phyloP scores from a whole-genome alignment of 2,329 filamentous ascomycete genomes.

The Nemania bipapillata region DNA sequence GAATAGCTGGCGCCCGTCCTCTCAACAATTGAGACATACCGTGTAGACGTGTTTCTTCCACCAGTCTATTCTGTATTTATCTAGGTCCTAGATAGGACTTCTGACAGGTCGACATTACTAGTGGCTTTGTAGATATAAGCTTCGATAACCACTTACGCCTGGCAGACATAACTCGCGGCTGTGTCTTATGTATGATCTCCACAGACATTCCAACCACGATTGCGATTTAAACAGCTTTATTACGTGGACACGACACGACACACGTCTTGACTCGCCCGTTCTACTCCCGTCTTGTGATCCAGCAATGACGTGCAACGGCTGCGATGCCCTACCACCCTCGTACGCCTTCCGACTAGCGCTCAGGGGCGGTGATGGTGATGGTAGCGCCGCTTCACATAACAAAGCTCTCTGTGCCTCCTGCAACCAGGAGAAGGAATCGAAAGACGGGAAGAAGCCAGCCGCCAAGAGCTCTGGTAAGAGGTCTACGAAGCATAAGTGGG shows the following conservation, averaged over 20 bases:
- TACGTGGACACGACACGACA: neutral
- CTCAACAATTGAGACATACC: constrained; percentile 2
- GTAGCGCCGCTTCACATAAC: constrained; percentile 18
- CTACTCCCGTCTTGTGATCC: neutral
- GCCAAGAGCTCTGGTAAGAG: constrained; percentile 18
- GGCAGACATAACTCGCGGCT: neutral
- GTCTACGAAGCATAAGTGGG: constrained; percentile 32
- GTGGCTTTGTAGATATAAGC: neutral
- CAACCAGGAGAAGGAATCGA: constrained; percentile 1
- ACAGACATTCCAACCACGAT: neutral
- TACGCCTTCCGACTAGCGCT: constrained; percentile 35
- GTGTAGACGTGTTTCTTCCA: neutral
- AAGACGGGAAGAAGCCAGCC: neutral
- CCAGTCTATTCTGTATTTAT: constrained; percentile 1
- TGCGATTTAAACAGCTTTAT: neutral
- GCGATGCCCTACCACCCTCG: constrained; percentile 32
- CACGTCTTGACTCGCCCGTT: neutral
- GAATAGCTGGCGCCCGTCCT: neutral
- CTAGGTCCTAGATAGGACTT: constrained; percentile 2
- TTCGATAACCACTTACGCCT: neutral
- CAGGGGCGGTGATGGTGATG: constrained; percentile 15
- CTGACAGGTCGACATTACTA: neutral
- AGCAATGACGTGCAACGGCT: constrained; percentile 33
- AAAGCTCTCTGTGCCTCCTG: constrained; percentile 31
- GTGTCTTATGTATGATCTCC: neutral